Base-by-base conservation (phyloP, 2,329 filamentous ascomycete species). In the Remersonia thermophila region DNA sequence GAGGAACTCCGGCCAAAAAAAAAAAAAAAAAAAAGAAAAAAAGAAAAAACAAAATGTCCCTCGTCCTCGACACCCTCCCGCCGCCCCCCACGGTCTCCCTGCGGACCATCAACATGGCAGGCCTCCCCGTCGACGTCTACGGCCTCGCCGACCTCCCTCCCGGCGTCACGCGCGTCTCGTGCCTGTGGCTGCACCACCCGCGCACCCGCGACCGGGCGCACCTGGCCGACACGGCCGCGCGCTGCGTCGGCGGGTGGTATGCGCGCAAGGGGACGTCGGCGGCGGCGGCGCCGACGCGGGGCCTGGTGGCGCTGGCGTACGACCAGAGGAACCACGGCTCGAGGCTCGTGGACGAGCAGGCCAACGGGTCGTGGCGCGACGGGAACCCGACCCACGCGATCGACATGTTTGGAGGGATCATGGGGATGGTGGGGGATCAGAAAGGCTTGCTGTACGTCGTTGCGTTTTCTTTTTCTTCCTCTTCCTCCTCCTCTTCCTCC, bases 311-410 rank as follows among this genome's bases (percentile, higher is more conserved):
- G 2, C 72, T 87, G 10, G 73, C 80, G 2, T 93, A 94, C 57
- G 91, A 96, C 60, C 86, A 94, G 63, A 73, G 89, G 31, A 96
- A 96, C 57, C 91, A 96, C 59, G 91, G 91, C 17, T 69, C 72
- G 3, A 66, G 91, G 37, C 58, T 77, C 40, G 72, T 89, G 2
- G 69, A 79, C 48, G 61, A 71, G 7, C 47, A 67, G 13, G 76
- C 80, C 17, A 96, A 95, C 55, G 66, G 79, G 47, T 69, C 80
- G 3, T 96, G 87, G 89, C 71, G 73, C 30, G 60, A 73, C 27
- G 86, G 85, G 20, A 94, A 95, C 53, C 63, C 69, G 26, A 72
- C 67, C 6, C 91, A 96, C 61, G 89, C 86, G 0, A 76, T 84
- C 53, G 91, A 98, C 57, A 94, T 98, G 86, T 86, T 91, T 54